Percentiles rank a stretch among this genome's conserved stretches.
These are phyloP conservation scores for Cupressus sempervirens DNA, from an alignment of 75 land plant genomes.

Conservation along the genomic window DNA sequence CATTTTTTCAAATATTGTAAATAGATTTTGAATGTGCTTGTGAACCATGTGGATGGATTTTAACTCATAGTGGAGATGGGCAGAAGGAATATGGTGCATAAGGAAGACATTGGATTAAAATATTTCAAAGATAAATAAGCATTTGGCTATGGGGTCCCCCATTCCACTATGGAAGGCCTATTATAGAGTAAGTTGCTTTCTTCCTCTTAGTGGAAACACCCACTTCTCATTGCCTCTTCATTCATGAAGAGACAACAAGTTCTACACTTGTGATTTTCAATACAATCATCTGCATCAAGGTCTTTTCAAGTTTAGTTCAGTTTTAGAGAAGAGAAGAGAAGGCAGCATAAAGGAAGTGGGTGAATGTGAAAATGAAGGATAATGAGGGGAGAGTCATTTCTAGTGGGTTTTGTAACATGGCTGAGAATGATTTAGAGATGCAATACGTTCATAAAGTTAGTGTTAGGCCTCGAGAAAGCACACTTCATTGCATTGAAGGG, in stretches of 20 bases:
- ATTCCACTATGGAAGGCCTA: neutral
- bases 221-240: neutral
- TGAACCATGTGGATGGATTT: too few relatives aligned
- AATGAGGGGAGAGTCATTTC: neutral
- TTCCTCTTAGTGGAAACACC: neutral
- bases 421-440: slow-evolving; percentile 10
- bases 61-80: neutral
- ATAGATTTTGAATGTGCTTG: neutral
- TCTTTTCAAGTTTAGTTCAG: neutral
- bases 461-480: slow-evolving; percentile 38
- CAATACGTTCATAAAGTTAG: slow-evolving; percentile 25
- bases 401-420: neutral
- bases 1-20: neutral
- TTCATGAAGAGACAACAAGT: neutral
- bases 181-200: neutral
- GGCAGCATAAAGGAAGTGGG: neutral
- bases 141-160: neutral
- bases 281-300: neutral
- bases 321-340: neutral
- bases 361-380: neutral
- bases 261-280: neutral
- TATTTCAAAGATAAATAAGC: neutral
- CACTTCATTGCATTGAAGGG: slow-evolving; percentile 21
- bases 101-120: neutral
- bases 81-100: neutral